These are phyloP conservation scores for Coemansia sp. DNA, from an alignment of 192 early-diverging fungal species.

Conservation along the genomic window DNA sequence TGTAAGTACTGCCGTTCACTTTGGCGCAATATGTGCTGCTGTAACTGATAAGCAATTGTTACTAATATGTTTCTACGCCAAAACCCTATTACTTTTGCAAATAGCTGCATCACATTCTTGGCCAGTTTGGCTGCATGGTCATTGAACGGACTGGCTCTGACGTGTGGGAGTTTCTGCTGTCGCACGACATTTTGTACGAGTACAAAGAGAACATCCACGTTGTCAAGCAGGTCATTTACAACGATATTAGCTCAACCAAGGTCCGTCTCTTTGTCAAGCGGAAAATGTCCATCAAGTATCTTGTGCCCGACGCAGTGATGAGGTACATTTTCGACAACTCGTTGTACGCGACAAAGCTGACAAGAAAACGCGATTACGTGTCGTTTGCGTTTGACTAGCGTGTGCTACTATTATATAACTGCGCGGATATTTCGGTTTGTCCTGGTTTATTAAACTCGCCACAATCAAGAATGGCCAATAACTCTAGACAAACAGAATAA, in stretches of 20 bases:
- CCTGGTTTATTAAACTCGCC: conserved; percentile 5
- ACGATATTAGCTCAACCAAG: conserved; percentile 97
- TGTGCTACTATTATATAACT: background rate
- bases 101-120: conserved; percentile 83
- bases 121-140: conserved; percentile 88
- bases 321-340: conserved; percentile 80
- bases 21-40: too few species aligned
- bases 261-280: conserved; percentile 92
- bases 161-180: conserved; percentile 88
- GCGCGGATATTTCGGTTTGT: background rate
- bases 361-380: conserved; percentile 56
- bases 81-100: background rate
- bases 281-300: conserved; percentile 91
- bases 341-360: conserved; percentile 67
- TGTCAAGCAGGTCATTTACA: conserved; percentile 95
- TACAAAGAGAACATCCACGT: conserved; percentile 89
- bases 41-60: too few species aligned
- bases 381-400: conserved; percentile 54
- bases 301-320: conserved; percentile 89
- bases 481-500: background rate
- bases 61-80: background rate
- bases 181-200: conserved; percentile 85
- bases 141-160: conserved; percentile 94
- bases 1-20: conserved; percentile 32
- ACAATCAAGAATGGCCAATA: background rate